Base-by-base conservation (phyloP, 2,329 filamentous ascomycete species). In the Sphaerulina populicola region DNA sequence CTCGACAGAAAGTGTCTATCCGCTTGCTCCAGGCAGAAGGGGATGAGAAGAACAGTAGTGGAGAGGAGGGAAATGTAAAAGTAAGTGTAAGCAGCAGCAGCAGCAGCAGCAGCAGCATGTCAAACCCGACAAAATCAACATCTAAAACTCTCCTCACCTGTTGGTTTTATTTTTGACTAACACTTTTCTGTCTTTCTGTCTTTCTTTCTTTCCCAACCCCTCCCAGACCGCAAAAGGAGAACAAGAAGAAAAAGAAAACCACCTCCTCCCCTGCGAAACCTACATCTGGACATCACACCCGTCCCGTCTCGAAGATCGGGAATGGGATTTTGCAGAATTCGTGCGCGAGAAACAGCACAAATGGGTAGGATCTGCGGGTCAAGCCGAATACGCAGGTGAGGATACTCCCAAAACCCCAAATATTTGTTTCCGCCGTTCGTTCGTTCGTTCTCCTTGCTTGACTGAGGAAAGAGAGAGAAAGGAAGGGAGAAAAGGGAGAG, bases 271-370 rank as follows among this genome's bases (percentile, higher is more conserved):
- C 51, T 71, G 65, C 50, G 75, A 70, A 61, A 74, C 59, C 23
- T 76, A 76, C 45, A 76, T 87, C 6, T 79, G 77, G 65, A 66
- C 74, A 56, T 68, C 74, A 12, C 60, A 68, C 40, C 54, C 62
- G 41, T 54, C 71, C 8, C 51, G 69, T 0, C 70, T 97, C 14
- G 88, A 94, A 67, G 73, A 78, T 30, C 69, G 72, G 18, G 89
- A 95, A 67, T 97, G 91, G 91, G 87, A 94, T 66, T 93, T 89
- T 71, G 81, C 83, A 43, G 81, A 86, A 56, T 97, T 96, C 66
- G 80, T 84, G 55, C 74, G 76, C 61, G 83, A 93, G 55, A 94
- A 89, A 72, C 72, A 85, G 76, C 63, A 68, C 44, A 71, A 72
- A 59, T 84, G 81, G 81, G 72, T 76, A 53, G 76, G 72, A 10